A percentile compares a stretch with the other conserved stretches of the same genome.
Conservation (phyloP, 441 rosid genomes). For the Pelargonium australe region DNA sequence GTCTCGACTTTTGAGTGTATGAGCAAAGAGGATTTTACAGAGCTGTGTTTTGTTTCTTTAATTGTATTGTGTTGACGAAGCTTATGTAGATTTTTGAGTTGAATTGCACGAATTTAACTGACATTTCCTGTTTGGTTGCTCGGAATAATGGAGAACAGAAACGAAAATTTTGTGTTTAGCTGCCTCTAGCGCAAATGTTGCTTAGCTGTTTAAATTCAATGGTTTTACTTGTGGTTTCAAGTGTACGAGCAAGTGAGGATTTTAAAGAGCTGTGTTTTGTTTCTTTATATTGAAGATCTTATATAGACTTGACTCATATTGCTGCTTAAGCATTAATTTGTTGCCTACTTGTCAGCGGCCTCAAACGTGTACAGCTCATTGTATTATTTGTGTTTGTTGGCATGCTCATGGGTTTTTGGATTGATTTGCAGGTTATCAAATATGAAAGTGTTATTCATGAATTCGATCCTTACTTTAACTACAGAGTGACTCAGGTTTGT, state of each 20-base stretch:
- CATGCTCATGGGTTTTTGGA: conserved; percentile 12
- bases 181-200: background rate
- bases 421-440: conserved; percentile 74
- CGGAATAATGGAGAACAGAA: background rate
- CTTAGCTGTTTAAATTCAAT: background rate
- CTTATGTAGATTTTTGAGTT: background rate
- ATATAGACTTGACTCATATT: background rate
- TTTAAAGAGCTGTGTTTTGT: background rate
- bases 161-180: background rate
- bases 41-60: background rate
- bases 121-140: too few species aligned
- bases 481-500: conserved; percentile 89
- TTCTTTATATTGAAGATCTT: background rate
- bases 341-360: background rate
- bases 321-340: background rate
- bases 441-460: conserved; percentile 97
- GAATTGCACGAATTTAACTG: too few species aligned
- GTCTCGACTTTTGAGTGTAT: background rate
- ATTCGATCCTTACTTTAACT: conserved; percentile 98
- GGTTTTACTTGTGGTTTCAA: background rate
- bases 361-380: background rate
- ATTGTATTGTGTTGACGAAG: background rate
- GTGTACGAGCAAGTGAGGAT: background rate
- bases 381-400: background rate
- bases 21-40: background rate